Evolutionary conservation across 306 rosid genomes (phyloP), one percentile per base, ranked within the genome.

Genomic region (Castanea mollissima): DNA sequence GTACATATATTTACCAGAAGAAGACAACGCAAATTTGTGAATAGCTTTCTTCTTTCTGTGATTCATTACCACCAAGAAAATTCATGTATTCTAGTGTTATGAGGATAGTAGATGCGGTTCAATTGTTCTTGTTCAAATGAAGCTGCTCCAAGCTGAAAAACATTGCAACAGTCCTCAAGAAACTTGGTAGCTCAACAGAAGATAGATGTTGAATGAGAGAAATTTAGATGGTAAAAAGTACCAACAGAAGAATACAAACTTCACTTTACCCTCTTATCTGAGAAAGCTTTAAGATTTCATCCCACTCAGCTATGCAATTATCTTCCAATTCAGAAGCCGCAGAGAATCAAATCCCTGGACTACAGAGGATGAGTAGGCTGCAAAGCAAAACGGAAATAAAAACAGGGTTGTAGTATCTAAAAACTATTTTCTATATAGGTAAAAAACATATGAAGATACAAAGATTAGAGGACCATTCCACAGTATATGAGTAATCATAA

Each of bases 71-170:
- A 73, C 75, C 49, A 10, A 79, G 68, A 70, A 70, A 86, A 85
- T 78, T 86, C 88, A 78, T 74, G 46, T 69, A 72, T 83, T 49
- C 11, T 72, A 79, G 65, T 74, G 20, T 79, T 74, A 79, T 79
- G 85, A 44, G 97, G 92, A 85, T 90, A 91, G 80, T 84, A 87
- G 80, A 95, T 79, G 83, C 63, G 56, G 71, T 73, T 86, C 92
- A 95, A 46, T 81, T 88, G 90, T 95, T 95, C 91, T 88, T 90
- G 88, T 88, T 91, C 87, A 95, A 82, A 82, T 92, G 87, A 76
- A 95, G 93, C 92, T 95, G 92, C 96, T 91, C 94, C 94, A 93
- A 95, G 91, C 99, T 95, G 89, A 81, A 88, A 81, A 85, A 81
- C 63, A 74, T 67, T 62, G 78, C 74, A 79, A 85, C 73, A 69